These are phyloP conservation scores for Nadsonia starkeyi-henricii DNA, from an alignment of 1,139 yeast genomes.

Conservation along the genomic window DNA sequence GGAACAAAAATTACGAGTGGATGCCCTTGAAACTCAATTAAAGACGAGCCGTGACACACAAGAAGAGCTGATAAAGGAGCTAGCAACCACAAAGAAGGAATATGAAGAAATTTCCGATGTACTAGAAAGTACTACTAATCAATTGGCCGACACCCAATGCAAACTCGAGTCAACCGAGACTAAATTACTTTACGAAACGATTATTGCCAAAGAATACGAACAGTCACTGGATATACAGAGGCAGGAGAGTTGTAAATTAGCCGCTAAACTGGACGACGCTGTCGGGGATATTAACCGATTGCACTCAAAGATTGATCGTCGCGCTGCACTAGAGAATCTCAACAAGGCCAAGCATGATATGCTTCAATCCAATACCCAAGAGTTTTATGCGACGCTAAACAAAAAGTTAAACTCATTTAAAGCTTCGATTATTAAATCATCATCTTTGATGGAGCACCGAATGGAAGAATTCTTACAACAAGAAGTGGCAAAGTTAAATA, in stretches of 20 bases:
- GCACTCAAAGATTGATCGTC: not conserved
- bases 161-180: not conserved
- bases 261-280: not conserved
- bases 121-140: not conserved
- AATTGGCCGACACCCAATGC: not conserved
- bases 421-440: not conserved
- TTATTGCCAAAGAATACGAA: not conserved
- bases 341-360: not conserved
- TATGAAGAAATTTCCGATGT: not conserved
- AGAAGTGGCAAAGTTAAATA: not conserved
- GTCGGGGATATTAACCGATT: not conserved
- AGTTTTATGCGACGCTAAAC: not conserved
- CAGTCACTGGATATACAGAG: not conserved
- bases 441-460: not conserved
- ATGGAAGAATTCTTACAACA: not conserved
- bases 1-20: slow-evolving; percentile 18
- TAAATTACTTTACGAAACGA: not conserved
- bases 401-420: not conserved
- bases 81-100: not conserved
- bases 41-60: not conserved
- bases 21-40: slow-evolving; percentile 2
- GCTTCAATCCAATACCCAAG: not conserved
- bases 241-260: not conserved
- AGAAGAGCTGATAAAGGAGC: not conserved
- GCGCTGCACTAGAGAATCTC: not conserved